A percentile compares a stretch with the other conserved stretches of the same genome.
Conservation (phyloP, 1,284 basidiomycete genomes). For the Exsudoporus floridanus region DNA sequence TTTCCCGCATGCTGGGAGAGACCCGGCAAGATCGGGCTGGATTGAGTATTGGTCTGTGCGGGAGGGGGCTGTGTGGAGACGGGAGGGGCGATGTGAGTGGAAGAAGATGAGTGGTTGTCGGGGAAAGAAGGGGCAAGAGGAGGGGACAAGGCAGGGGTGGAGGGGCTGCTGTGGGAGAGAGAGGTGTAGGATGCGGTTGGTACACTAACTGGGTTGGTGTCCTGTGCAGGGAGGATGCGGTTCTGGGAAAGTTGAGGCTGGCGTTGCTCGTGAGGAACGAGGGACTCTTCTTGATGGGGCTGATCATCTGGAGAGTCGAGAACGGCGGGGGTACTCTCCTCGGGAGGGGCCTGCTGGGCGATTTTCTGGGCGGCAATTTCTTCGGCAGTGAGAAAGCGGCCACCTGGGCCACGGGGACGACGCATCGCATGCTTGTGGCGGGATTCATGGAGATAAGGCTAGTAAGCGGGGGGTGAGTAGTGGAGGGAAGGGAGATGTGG, state of each 20-base stretch:
- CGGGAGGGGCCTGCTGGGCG: conserved; percentile 28
- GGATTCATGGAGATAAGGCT: conserved; percentile 98
- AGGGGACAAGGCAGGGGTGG: conserved; percentile 22
- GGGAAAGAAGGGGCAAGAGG: conserved; percentile 23
- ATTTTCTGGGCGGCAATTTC: conserved; percentile 82
- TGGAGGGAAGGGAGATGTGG: not conserved
- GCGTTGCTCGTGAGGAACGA: conserved; percentile 9
- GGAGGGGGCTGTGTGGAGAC: conserved; percentile 26
- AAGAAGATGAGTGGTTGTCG: conserved; percentile 15
- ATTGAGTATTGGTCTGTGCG: conserved; percentile 21
- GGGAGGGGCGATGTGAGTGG: conserved; percentile 15
- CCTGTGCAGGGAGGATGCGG: conserved; percentile 24
- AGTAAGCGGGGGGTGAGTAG: conserved; percentile 8
- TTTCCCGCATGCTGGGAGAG: conserved; percentile 27
- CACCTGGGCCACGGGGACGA: conserved; percentile 92
- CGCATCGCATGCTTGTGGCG: conserved; percentile 98
- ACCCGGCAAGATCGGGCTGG: conserved; percentile 19
- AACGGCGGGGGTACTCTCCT: conserved; percentile 13
- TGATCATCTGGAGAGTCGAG: conserved; percentile 14
- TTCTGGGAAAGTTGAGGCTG: conserved; percentile 22
- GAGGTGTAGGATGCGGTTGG: conserved; percentile 14
- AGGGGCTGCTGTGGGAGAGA: conserved; percentile 19
- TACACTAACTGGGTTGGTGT: conserved; percentile 6
- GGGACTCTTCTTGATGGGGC: conserved; percentile 10
- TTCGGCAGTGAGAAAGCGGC: conserved; percentile 93